phyloP scores from a whole-genome alignment of 306 rosid species.

The Cyamopsis tetragonoloba region DNA sequence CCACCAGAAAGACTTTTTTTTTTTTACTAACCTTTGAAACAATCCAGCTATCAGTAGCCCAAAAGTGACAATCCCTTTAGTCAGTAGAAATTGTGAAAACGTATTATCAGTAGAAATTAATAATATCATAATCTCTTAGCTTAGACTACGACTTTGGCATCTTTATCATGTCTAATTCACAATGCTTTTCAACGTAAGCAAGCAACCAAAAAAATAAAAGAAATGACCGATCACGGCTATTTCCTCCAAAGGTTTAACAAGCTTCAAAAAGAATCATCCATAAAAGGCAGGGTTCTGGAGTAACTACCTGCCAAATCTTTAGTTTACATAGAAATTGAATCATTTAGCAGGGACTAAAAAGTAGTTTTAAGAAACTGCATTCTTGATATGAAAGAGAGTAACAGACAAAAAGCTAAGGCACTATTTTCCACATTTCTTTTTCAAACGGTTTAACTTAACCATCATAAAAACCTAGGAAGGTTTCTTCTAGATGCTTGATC shows the following conservation, averaged over 20 bases:
- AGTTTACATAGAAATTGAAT: constrained; percentile 7
- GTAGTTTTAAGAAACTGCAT: constrained; percentile 22
- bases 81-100: background rate
- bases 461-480: constrained; percentile 9
- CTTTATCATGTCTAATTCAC: background rate
- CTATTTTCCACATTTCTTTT: constrained; percentile 1
- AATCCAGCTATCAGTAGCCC: background rate
- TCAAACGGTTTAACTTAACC: background rate
- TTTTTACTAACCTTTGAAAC: background rate
- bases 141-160: background rate
- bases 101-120: background rate
- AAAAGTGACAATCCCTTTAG: background rate
- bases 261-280: constrained; percentile 4
- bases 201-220: background rate
- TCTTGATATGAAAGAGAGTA: constrained; percentile 14
- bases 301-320: background rate
- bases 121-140: background rate
- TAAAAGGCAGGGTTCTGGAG: constrained; percentile 6
- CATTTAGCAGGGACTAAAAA: background rate
- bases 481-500: background rate
- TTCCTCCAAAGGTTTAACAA: constrained; percentile 16
- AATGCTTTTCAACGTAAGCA: background rate
- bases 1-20: background rate
- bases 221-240: background rate
- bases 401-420: background rate